phyloP scores from a whole-genome alignment of 2,329 filamentous ascomycete species.

The Fusarium keratoplasticum region DNA sequence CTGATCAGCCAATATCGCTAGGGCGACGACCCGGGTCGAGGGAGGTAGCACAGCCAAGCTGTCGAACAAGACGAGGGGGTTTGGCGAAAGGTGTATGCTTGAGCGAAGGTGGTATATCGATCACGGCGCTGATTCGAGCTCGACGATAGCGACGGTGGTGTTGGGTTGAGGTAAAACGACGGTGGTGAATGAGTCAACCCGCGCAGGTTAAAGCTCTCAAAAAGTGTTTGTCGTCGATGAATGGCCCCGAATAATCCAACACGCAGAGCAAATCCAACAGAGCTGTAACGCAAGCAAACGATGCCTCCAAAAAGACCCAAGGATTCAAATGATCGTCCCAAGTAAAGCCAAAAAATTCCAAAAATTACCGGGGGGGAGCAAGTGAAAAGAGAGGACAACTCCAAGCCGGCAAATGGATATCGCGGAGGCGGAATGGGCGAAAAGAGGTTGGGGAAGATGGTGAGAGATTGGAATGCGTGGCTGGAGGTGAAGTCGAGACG shows the following conservation, averaged over 20 bases:
- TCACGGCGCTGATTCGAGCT: conserved; percentile 9
- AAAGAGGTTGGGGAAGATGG: conserved; percentile 34
- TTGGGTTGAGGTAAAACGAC: neutral
- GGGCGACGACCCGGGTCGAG: conserved; percentile 30
- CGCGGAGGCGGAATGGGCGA: conserved; percentile 20
- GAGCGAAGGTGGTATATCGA: conserved; percentile 4
- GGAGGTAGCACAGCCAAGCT: conserved; percentile 38
- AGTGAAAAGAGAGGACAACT: conserved; percentile 23
- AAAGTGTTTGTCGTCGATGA: conserved; percentile 18
- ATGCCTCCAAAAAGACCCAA: conserved; percentile 14
- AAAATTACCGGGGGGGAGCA: conserved; percentile 17
- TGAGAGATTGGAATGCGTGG: conserved; percentile 36
- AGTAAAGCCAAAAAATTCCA: conserved; percentile 33
- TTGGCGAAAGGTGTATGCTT: conserved; percentile 1
- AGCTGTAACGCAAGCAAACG: conserved; percentile 19
- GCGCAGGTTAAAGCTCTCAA: conserved; percentile 11
- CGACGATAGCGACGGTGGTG: conserved; percentile 8
- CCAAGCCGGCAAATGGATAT: conserved; percentile 21
- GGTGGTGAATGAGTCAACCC: conserved; percentile 21
- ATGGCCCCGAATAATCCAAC: conserved; percentile 10
- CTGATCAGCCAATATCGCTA: conserved; percentile 28
- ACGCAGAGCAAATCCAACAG: conserved; percentile 5
- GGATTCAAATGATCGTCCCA: conserved; percentile 32
- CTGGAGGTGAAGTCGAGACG: conserved; percentile 28
- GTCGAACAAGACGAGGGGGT: conserved; percentile 12